Evolutionary conservation across 2,329 filamentous ascomycete species (phyloP), one percentile per base, ranked within the genome.

Genomic region (Aspergillus awamori): DNA sequence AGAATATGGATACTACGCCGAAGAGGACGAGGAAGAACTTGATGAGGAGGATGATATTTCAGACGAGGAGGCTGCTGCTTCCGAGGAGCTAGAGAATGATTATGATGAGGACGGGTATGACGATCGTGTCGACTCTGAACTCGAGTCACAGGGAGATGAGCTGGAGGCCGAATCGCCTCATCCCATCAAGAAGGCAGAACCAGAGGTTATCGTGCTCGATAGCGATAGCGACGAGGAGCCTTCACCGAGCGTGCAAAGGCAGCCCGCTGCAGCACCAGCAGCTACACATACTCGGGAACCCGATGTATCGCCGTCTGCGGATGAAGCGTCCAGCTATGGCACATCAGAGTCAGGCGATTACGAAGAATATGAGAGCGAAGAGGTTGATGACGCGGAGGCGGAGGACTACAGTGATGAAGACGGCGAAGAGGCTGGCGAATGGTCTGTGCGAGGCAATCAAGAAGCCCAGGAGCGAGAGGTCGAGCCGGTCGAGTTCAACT

Each of bases 171-270:
- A 54, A 57, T 22, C 43, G 5, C 41, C 58, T 55, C 45, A 53
- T 41, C 13, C 59, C 57, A 33, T 36, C 59, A 67, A 60, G 51
- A 65, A 51, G 5, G 57, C 61, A 1, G 65, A 70, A 15, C 70
- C 70, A 15, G 78, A 80, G 62, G 61, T 80, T 39, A 79, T 80
- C 54, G 74, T 79, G 26, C 48, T 80, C 13, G 77, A 79, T 59
- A 79, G 76, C 60, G 77, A 79, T 58, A 79, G 76, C 58, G 76
- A 79, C 30, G 74, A 77, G 54, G 77, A 79, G 54, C 64, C 66
- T 47, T 53, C 60, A 10, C 15, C 60, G 48, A 43, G 30, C 43
- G 22, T 41, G 26, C 62, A 53, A 20, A 17, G 24, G 26, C 51
- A 47, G 13, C n/a, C 49, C 10, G 17, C 36, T 11, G 15, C 39